A percentile compares a stretch with the other conserved stretches of the same genome.
These are phyloP conservation scores for Tolypocladium tropicale DNA, from an alignment of 2,329 filamentous ascomycete genomes.

Conservation along the genomic window DNA sequence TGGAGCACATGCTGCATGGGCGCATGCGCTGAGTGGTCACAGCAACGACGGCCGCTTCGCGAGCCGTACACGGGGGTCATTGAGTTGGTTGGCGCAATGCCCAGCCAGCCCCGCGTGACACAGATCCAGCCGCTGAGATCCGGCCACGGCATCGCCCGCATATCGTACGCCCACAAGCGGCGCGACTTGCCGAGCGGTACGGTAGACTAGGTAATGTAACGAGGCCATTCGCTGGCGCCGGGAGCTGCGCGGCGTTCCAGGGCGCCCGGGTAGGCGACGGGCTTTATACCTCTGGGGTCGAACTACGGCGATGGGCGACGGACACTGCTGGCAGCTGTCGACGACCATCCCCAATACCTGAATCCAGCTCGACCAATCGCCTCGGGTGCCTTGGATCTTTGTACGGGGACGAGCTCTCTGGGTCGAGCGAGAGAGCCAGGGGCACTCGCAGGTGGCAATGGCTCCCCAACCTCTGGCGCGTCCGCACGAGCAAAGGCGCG, in stretches of 20 bases:
- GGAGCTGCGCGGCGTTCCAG: background rate
- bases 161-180: background rate
- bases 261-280: background rate
- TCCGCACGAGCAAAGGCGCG: too few species aligned
- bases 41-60: background rate
- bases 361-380: too few species aligned
- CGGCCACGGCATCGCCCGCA: background rate
- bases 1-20: background rate
- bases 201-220: background rate
- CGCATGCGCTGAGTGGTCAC: background rate
- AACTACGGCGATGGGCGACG: too few species aligned
- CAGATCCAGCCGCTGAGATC: background rate
- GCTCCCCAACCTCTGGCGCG: too few species aligned
- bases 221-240: background rate
- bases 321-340: too few species aligned
- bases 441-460: too few species aligned
- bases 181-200: background rate
- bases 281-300: too few species aligned
- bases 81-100: background rate
- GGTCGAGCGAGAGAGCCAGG: too few species aligned
- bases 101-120: background rate
- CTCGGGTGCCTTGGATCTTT: too few species aligned
- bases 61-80: background rate
- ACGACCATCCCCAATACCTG: too few species aligned
- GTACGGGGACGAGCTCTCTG: too few species aligned